Evolutionary conservation across 2,329 filamentous ascomycete genomes (phyloP), one percentile per base, ranked within the genome.

Genomic region (Cercospora nicotianae): DNA sequence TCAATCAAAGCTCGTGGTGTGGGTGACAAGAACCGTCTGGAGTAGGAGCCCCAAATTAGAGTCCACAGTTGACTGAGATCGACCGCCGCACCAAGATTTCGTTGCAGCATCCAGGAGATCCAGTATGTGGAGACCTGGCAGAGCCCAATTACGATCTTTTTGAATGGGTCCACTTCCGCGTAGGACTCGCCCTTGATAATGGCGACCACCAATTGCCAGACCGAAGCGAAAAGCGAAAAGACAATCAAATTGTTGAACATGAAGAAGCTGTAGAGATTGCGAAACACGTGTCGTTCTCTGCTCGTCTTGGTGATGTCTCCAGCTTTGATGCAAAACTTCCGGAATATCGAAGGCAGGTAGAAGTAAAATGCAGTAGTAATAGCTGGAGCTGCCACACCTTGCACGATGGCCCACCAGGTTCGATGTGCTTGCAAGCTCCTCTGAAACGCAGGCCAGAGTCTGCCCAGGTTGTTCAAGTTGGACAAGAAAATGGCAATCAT

Each of bases 241-340:
- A 98, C 89, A 72, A 99, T 83, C 65, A 99, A 81, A 77, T 98
- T 98, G 86, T 99, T 99, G 84, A 99, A 93, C 63, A 97, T 87
- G 80, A 99, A 99, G 82, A 99, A 99, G 18, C 91, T 87, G 80
- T 96, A 99, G 2, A 99, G 86, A 79, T 96, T 96, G 70, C 88
- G 89, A 67, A 95, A 86, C 63, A 99, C 95, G 79, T 98, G 94
- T 31, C 93, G 87, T 78, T 99, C 95, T 64, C 95, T 89, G 28
- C 92, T 92, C 0, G 92, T 96, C 81, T 98, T 99, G 59, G 93
- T 96, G 72, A 91, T 86, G 77, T 98, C 94, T 71, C 95, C 95
- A 4, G 92, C 91, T 72, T 87, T 87, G 69, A 93, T 90, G 5
- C 93, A 91, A 42, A 99, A 84, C 23, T 92, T 90, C 65, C 95